Percentiles rank a stretch among this genome's conserved stretches.
phyloP scores from a whole-genome alignment of 208 protist species.

The Crithidia bombi region DNA sequence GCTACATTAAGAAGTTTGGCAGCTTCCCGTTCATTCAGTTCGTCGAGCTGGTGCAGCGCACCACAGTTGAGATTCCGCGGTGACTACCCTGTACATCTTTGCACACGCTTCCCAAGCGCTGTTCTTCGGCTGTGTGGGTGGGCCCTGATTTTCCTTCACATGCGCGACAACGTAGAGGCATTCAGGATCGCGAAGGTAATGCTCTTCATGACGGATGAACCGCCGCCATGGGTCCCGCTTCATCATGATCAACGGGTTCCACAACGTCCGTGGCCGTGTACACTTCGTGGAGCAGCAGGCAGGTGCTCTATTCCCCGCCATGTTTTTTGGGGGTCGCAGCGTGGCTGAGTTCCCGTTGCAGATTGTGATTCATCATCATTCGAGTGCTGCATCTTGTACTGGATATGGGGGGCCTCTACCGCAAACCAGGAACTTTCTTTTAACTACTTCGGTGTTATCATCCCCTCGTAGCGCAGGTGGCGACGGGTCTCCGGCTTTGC shows the following conservation, averaged over 20 bases:
- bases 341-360: conserved; percentile 63
- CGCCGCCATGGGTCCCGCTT: conserved; percentile 59
- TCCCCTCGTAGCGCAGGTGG: conserved; percentile 56
- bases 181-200: conserved; percentile 72
- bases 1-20: conserved; percentile 51
- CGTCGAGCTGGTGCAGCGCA: conserved; percentile 52
- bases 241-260: conserved; percentile 62
- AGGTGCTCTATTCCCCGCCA: conserved; percentile 67
- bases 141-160: conserved; percentile 76
- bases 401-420: conserved; percentile 55
- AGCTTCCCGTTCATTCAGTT: conserved; percentile 63
- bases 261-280: conserved; percentile 50
- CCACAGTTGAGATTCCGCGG: conserved; percentile 43
- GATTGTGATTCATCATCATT: conserved; percentile 44
- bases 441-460: conserved; percentile 56
- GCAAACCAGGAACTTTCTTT: conserved; percentile 55
- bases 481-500: conserved; percentile 59
- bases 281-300: conserved; percentile 68
- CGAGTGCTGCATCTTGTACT: conserved; percentile 69
- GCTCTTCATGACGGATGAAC: conserved; percentile 76
- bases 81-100: conserved; percentile 54
- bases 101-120: conserved; percentile 47
- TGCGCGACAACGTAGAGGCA: conserved; percentile 49
- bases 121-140: conserved; percentile 69
- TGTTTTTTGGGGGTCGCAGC: conserved; percentile 52